Evolutionary conservation across 768 basidiomycete genomes (phyloP), one percentile per base, ranked within the genome.

Genomic region (Filobasidium floriforme): DNA sequence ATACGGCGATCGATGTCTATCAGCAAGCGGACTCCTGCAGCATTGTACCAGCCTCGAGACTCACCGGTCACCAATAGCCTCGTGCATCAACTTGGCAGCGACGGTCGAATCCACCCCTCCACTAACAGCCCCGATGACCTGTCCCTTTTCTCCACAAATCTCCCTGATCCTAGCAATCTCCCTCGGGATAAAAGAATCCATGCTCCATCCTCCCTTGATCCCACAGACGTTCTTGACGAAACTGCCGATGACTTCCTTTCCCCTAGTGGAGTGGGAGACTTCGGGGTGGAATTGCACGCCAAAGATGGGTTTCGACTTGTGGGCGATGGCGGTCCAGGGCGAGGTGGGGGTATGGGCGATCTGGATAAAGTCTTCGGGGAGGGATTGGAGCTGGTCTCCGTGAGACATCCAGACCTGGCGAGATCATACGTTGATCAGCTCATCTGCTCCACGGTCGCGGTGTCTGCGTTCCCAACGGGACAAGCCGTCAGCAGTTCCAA

Each of bases 251-350:
- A 99, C 85, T 75, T 90, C 90, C 75, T 87, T 91, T 15, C 94
- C 96, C 63, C 84, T 86, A 9, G 86, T 87, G 28, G 89, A 90
- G 76, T 99, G 94, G 0, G 96, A 97, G 28, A 99, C 96, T 80
- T 99, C 96, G 0, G 94, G 92, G 76, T 99, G 96, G 82, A 98
- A 99, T 74, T 99, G 96, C 49, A 99, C 96, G 37, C 94, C 96
- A 71, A 91, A 99, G 74, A 96, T 82, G 0, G 89, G 87, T 73
- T 90, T 92, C 7, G 85, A 81, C 73, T 92, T 81, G 80, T 99
- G 96, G 7, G 91, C 91, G 68, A 98, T 85, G 1, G 93, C 93
- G 12, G 93, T 93, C 75, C 83, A 98, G 0, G 94, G 94, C 0
- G 94, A 92, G 0, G 87, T 88, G 19, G 83, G 79, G 0, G 96